Evolutionary conservation across 768 basidiomycete genomes (phyloP), one percentile per base, ranked within the genome.

Genomic region (Tephrocybe sp.): DNA sequence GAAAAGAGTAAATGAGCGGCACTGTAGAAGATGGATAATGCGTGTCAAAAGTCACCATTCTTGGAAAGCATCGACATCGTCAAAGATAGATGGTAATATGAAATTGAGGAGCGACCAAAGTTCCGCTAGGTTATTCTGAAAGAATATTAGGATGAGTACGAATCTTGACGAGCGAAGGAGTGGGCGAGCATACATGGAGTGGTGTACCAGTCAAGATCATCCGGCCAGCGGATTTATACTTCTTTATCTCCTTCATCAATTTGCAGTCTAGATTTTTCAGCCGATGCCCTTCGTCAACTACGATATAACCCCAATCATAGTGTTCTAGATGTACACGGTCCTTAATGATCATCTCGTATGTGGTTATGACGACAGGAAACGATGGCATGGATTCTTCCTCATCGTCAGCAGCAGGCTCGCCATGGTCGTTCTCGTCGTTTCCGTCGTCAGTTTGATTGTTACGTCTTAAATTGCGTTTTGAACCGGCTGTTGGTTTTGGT

Each of bases 161-260:
- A 30, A 34, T n/a, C 45, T 45, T 41, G 26, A 30, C 26, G 40
- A 19, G 20, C 22, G 6, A 35, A 49, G 26, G 33, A 19, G 36
- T 33, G 17, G 31, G 22, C 20, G 26, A 12, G 68, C 84, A 49
- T 53, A 94, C 95, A 68, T 98, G 95, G 33, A 99, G 70, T 6
- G 97, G 97, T 14, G 97, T 99, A 26, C 97, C 97, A 0, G 95
- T 98, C 54, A 99, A 69, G 51, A 99, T 88, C 82, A 98, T 88
- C 41, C 97, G 75, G 36, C 92, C 91, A 0, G 88, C 92, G 48
- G 85, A 85, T 1, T 74, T 72, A 63, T 93, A 94, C 60, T 83
- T 82, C 71, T 94, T 95, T 58, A 99, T 87, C 66, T 96, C 92
- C 51, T 78, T 77, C 68, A 98, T 90, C 13, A 98, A 80, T 71